Conservation (phyloP, 768 basidiomycete species). For the Royoungia palumana region DNA sequence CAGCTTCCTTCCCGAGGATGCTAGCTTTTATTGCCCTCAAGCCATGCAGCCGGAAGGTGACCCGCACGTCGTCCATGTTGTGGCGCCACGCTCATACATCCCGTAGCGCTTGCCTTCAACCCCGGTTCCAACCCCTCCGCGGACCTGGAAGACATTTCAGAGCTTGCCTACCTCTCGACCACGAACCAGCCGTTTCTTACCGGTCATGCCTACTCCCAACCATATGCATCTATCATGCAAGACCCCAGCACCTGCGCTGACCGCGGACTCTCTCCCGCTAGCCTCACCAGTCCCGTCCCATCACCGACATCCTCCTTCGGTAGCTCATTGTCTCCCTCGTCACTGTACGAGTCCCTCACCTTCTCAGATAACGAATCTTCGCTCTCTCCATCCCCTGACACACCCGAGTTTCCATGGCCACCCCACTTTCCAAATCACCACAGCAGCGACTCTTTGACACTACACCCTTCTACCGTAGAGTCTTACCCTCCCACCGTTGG, state of each 20-base stretch:
- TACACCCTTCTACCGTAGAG: not conserved
- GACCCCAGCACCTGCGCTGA: constrained; percentile 4
- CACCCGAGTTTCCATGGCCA: constrained; percentile 14
- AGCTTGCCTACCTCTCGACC: constrained; percentile 14
- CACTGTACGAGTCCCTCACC: constrained; percentile 3
- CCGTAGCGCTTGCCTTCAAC: not conserved
- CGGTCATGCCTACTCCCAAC: not conserved
- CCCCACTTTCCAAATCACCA: not conserved
- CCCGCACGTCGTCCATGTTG: not conserved
- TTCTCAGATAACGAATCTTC: constrained; percentile 23
- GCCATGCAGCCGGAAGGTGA: constrained; percentile 4
- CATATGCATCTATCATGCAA: constrained; percentile 13
- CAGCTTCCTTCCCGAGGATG: not conserved
- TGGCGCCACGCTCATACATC: constrained; percentile 17
- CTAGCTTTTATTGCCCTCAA: constrained; percentile 2
- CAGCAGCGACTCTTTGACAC: constrained; percentile 9
- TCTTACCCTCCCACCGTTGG: not conserved
- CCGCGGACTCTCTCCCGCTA: constrained; percentile 8
- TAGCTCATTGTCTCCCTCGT: constrained; percentile 23
- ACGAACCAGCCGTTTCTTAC: constrained; percentile 6
- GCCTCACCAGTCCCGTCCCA: constrained; percentile 14
- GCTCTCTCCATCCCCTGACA: constrained; percentile 17
- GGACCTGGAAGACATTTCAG: constrained; percentile 20
- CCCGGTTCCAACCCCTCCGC: not conserved
- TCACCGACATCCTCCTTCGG: constrained; percentile 28